These are phyloP conservation scores for Aspergillus sclerotiicarbonarius DNA, from an alignment of 495 filamentous ascomycete species.

Conservation along the genomic window DNA sequence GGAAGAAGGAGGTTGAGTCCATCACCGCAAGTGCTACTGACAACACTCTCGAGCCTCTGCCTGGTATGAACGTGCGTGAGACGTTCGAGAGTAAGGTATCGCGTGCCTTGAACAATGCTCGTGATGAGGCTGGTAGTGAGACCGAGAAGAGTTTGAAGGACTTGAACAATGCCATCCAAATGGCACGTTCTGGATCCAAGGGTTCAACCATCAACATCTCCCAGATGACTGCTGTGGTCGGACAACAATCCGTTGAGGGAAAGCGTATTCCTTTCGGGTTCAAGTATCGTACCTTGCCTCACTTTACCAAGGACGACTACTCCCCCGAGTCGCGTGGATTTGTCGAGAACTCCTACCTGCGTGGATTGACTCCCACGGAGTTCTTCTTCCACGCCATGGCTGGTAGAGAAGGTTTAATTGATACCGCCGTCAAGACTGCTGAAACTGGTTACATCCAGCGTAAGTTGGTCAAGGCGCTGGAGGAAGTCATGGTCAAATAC, in stretches of 20 bases:
- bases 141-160: constrained; percentile 92
- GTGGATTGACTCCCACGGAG: constrained; percentile 90
- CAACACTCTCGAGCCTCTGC: constrained; percentile 81
- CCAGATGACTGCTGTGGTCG: constrained; percentile 96
- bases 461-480: constrained; percentile 94
- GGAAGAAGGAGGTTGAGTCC: constrained; percentile 74
- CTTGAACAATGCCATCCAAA: constrained; percentile 90
- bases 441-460: constrained; percentile 99
- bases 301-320: constrained; percentile 99
- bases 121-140: constrained; percentile 90
- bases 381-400: constrained; percentile 99
- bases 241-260: constrained; percentile 96
- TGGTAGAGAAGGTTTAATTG: constrained; percentile 98
- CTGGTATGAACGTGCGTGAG: constrained; percentile 97
- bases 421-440: constrained; percentile 98
- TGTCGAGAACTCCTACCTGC: constrained; percentile 97
- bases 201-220: constrained; percentile 98
- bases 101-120: constrained; percentile 87
- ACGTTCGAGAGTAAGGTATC: constrained; percentile 97
- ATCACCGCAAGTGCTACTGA: constrained; percentile 76
- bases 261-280: constrained; percentile 99
- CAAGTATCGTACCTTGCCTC: constrained; percentile 94
- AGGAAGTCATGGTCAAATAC: constrained; percentile 97
- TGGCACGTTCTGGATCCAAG: constrained; percentile 95
- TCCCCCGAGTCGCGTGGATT: constrained; percentile 96